Evolutionary conservation across 148 eudicot genomes (phyloP).

Genomic region (Beta vulgaris): DNA sequence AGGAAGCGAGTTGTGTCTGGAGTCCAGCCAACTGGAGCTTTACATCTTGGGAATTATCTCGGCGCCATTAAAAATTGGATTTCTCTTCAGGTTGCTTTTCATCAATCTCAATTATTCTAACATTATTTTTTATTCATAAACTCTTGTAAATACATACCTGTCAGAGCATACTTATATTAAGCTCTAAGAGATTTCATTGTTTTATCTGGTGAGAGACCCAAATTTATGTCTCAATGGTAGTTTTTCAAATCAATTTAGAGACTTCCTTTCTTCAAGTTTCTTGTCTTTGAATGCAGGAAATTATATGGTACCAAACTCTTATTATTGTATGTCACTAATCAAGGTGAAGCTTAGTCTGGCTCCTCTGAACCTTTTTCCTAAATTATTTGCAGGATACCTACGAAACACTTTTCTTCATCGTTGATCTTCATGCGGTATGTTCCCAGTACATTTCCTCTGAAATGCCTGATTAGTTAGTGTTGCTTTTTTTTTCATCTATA

Average conservation of each 20-base stretch:
- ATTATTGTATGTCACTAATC: not conserved
- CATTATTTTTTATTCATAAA: not conserved
- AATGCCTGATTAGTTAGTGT: too few relatives aligned
- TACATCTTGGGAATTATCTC: constrained; percentile 94
- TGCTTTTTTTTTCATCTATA: too few relatives aligned
- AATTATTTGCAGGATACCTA: constrained; percentile 60
- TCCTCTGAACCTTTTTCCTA: not conserved
- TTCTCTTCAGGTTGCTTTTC: constrained; percentile 63
- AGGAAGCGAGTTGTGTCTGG: constrained; percentile 98
- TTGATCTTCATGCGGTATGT: constrained; percentile 98
- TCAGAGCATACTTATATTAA: not conserved
- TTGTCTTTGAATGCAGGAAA: not conserved
- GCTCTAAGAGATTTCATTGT: not conserved
- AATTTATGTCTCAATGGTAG: not conserved
- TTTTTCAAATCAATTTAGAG: not conserved
- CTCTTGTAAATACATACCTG: too few relatives aligned
- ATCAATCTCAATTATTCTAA: not conserved
- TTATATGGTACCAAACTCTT: not conserved
- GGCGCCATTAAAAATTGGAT: constrained; percentile 96
- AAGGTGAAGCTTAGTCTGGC: not conserved
- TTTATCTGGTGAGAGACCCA: not conserved
- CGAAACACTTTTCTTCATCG: constrained; percentile 90
- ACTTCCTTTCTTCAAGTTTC: not conserved
- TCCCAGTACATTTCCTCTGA: not conserved
- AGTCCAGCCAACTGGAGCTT: constrained; percentile 92